Conservation (phyloP, 78 protist species). For the Bodo saltans region DNA sequence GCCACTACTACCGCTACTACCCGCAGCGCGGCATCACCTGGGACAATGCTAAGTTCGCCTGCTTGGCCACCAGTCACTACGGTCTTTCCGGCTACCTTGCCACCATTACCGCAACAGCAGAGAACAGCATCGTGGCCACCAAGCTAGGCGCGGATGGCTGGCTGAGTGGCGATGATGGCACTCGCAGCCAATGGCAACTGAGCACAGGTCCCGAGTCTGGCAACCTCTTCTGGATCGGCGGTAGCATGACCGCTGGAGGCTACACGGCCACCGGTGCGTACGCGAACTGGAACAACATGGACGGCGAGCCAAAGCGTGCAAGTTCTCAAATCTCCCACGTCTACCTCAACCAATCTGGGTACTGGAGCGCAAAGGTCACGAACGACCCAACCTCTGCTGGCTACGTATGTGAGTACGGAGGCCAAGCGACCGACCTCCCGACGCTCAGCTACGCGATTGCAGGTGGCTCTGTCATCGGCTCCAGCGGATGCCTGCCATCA, state of each 20-base stretch:
- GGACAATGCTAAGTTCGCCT: neutral
- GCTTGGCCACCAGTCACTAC: neutral
- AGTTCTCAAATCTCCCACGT: neutral
- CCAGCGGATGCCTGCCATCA: neutral
- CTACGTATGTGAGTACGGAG: constrained; percentile 21
- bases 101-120: neutral
- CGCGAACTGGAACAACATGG: neutral
- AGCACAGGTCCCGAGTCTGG: constrained; percentile 11
- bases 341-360: neutral
- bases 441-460: neutral
- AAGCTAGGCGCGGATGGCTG: constrained; percentile 5
- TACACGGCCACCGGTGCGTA: neutral
- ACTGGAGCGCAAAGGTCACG: neutral
- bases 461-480: neutral
- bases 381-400: neutral
- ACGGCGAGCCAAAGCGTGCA: neutral
- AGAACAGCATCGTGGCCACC: neutral
- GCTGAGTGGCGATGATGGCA: neutral
- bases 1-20: constrained; percentile 10
- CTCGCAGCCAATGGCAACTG: neutral
- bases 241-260: neutral
- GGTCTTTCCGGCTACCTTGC: constrained; percentile 15
- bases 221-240: neutral
- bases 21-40: neutral
- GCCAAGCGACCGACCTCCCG: neutral